These are phyloP conservation scores for Exsudoporus floridanus DNA, from an alignment of 1,284 basidiomycete species.

Conservation along the genomic window DNA sequence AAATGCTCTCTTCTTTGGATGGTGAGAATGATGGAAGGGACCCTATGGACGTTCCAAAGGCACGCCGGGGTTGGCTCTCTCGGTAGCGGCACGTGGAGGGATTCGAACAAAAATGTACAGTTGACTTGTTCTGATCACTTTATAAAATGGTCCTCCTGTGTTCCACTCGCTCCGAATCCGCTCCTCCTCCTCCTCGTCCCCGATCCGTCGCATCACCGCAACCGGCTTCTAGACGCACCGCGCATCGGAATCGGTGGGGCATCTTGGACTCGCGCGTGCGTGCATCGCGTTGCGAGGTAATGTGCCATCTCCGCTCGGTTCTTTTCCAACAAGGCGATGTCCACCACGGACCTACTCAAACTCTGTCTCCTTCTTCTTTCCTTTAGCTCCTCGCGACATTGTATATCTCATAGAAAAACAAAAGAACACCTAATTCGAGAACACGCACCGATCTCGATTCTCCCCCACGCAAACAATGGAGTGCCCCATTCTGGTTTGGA, in stretches of 20 bases:
- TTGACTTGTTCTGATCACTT: constrained; percentile 30
- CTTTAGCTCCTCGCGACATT: not conserved
- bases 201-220: not conserved
- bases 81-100: constrained; percentile 28
- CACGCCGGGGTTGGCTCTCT: too few species aligned
- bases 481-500: constrained; percentile 73
- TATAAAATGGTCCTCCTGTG: constrained; percentile 32
- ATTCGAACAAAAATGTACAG: constrained; percentile 24
- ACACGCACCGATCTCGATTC: not conserved
- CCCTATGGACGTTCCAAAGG: not conserved
- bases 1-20: constrained; percentile 1
- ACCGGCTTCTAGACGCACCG: not conserved
- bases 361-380: too few species aligned
- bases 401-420: constrained; percentile 5
- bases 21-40: not conserved
- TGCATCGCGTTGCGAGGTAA: constrained; percentile 8
- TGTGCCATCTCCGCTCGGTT: not conserved
- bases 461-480: constrained; percentile 39
- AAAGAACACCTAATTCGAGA: not conserved
- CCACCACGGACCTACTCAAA: not conserved
- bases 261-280: too few species aligned
- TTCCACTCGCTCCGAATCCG: not conserved
- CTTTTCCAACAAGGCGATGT: constrained; percentile 1
- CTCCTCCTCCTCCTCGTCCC: not conserved
- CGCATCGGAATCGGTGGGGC: constrained; percentile 1